A percentile compares a stretch with the other conserved stretches of the same genome.
Evolutionary conservation across 2,329 filamentous ascomycete genomes (phyloP).

Genomic region (Pestalotiopsis sp.): DNA sequence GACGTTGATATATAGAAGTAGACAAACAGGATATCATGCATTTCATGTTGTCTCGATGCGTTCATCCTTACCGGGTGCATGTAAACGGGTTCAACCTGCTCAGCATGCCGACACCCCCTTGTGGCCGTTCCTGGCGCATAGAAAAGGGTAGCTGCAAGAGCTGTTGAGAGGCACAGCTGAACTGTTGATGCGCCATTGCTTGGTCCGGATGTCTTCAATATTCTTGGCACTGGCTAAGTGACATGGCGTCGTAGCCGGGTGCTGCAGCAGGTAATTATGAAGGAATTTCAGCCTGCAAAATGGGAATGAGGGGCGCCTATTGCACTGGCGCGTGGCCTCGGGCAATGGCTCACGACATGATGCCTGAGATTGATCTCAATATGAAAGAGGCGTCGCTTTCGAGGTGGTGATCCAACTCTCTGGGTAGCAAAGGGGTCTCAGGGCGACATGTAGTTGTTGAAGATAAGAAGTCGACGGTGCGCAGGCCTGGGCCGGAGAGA

Average conservation of each 20-base stretch:
- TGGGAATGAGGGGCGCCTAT: background rate
- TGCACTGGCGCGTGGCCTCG: too few relatives aligned
- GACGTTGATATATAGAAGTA: conserved; percentile 20
- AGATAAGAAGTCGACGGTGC: too few relatives aligned
- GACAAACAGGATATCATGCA: too few relatives aligned
- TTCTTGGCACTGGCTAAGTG: conserved; percentile 1
- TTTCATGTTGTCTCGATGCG: background rate
- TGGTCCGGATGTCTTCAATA: background rate
- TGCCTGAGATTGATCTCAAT: too few relatives aligned
- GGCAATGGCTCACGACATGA: too few relatives aligned
- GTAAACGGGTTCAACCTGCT: too few relatives aligned
- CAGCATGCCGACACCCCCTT: background rate
- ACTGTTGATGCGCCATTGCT: background rate
- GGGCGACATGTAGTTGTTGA: too few relatives aligned
- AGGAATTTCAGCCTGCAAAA: background rate
- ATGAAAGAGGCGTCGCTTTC: too few relatives aligned
- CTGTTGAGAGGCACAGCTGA: background rate
- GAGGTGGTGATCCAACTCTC: too few relatives aligned
- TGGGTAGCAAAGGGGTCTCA: too few relatives aligned
- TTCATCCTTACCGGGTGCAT: background rate
- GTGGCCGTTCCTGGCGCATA: background rate
- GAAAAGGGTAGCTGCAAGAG: background rate
- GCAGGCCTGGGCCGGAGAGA: too few relatives aligned
- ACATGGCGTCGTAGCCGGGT: conserved; percentile 1
- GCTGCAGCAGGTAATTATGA: background rate